A percentile compares a stretch with the other conserved stretches of the same genome.
Evolutionary conservation across 1,284 basidiomycete species (phyloP).

Genomic region (Uromyces viciae-fabae): DNA sequence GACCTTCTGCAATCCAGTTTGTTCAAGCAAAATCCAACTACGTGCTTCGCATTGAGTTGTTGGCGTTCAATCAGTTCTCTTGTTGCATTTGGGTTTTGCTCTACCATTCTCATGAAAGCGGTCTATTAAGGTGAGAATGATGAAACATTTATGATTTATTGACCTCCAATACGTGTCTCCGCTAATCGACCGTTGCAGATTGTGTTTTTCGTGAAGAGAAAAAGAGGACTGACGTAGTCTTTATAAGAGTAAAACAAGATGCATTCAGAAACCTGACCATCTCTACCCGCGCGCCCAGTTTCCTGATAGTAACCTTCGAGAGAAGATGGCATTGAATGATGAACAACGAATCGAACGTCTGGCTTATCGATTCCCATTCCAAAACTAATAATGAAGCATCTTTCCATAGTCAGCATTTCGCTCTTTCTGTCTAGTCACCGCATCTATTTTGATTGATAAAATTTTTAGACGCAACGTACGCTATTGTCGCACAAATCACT

Average conservation of each 20-base stretch:
- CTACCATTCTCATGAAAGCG: conserved; percentile 58
- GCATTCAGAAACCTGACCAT: conserved; percentile 66
- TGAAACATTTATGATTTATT: neutral
- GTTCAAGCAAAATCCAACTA: conserved; percentile 74
- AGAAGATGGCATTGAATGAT: conserved; percentile 67
- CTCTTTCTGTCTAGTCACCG: neutral
- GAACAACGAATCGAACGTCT: conserved; percentile 74
- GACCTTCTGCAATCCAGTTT: conserved; percentile 78
- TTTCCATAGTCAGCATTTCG: neutral
- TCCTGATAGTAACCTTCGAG: conserved; percentile 65
- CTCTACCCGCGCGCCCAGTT: conserved; percentile 75
- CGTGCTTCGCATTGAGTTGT: conserved; percentile 61
- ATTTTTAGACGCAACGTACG: conserved; percentile 29
- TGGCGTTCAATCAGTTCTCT: conserved; percentile 63
- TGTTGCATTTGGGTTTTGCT: conserved; percentile 58
- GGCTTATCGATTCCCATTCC: conserved; percentile 97
- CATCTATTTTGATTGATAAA: neutral
- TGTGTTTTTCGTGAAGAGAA: neutral
- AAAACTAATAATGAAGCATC: conserved; percentile 58
- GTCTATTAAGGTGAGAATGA: conserved; percentile 4
- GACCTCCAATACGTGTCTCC: neutral
- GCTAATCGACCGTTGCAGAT: neutral
- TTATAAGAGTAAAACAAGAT: conserved; percentile 56
- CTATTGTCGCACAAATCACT: conserved; percentile 82
- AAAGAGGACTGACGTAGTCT: conserved; percentile 29